Conservation (phyloP, 345 rosid species). For the Sonneratia alba region DNA sequence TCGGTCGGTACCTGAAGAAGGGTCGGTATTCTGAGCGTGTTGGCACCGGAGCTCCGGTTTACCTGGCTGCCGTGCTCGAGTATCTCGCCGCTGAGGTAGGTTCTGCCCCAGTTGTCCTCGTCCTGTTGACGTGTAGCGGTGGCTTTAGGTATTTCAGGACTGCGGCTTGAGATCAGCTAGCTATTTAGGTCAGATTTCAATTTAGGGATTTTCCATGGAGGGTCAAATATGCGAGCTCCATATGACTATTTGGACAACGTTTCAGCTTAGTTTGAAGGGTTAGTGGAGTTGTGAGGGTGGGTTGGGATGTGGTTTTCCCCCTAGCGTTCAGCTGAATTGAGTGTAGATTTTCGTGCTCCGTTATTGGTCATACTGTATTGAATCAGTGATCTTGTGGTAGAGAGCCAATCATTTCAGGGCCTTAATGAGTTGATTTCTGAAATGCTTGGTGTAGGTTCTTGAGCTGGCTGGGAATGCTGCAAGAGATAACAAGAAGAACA, state of each 20-base stretch:
- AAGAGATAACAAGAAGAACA: constrained; percentile 65
- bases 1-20: constrained; percentile 68
- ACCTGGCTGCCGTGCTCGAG: constrained; percentile 78
- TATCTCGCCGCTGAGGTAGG: constrained; percentile 70
- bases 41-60: constrained; percentile 71
- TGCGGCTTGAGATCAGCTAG: background rate
- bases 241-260: background rate
- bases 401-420: background rate
- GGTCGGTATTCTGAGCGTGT: constrained; percentile 63
- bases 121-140: background rate
- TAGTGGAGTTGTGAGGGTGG: too few species aligned
- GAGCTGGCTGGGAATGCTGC: constrained; percentile 75
- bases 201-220: background rate
- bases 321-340: background rate
- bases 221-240: background rate
- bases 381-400: background rate
- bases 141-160: background rate
- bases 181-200: background rate
- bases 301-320: background rate
- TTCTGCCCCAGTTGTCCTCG: constrained; percentile 1
- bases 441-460: constrained; percentile 28
- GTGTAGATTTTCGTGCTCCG: background rate
- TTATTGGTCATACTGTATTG: background rate
- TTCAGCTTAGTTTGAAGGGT: background rate
- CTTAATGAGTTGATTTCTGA: background rate